phyloP scores from a whole-genome alignment of 257 asterid species.

The Prunella vulgaris region DNA sequence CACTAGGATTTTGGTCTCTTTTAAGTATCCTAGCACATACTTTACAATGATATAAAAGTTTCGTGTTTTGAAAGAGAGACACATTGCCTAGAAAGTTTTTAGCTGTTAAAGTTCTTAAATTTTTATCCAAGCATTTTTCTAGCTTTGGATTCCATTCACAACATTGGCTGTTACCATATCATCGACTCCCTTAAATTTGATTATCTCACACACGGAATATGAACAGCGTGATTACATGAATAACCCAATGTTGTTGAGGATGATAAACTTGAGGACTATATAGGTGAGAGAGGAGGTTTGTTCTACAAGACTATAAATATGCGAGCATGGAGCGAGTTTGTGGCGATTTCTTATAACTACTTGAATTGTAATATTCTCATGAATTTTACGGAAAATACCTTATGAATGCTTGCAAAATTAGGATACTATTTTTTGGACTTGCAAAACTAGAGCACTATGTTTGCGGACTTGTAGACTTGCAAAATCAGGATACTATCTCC shows the following conservation, averaged over 20 bases:
- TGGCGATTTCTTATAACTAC: background rate
- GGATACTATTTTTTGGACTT: too few species aligned
- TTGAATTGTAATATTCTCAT: constrained; percentile 11
- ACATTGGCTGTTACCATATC: background rate
- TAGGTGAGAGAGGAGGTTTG: background rate
- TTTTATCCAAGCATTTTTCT: background rate
- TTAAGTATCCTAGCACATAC: background rate
- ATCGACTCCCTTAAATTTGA: background rate
- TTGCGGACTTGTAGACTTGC: too few species aligned
- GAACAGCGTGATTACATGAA: background rate
- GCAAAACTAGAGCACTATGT: too few species aligned
- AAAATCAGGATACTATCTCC: too few species aligned
- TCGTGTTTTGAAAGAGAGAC: background rate
- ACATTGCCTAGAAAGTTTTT: background rate
- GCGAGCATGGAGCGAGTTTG: background rate
- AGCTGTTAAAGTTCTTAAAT: background rate
- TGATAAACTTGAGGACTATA: background rate
- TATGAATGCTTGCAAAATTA: too few species aligned
- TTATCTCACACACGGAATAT: background rate
- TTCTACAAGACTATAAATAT: too few species aligned
- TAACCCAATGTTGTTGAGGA: background rate
- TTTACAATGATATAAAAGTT: background rate
- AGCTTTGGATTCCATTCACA: background rate
- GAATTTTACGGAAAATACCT: too few species aligned
- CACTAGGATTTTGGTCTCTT: background rate